phyloP scores from a whole-genome alignment of 2,329 filamentous ascomycete genomes.

The Hymenoscyphus scutula region DNA sequence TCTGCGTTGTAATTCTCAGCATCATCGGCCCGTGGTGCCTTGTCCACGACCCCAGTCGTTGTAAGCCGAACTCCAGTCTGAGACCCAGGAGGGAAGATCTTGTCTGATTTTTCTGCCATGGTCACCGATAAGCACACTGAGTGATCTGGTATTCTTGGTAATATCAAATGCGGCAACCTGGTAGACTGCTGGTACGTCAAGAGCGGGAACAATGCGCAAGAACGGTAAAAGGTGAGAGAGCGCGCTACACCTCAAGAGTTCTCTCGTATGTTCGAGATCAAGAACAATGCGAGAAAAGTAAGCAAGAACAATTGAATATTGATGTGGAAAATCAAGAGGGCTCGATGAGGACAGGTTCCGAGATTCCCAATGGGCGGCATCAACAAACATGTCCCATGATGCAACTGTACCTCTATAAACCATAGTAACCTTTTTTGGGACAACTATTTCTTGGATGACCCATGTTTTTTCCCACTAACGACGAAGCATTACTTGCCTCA shows the following conservation, averaged over 20 bases:
- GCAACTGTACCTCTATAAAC: slow-evolving; percentile 12
- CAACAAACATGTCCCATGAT: slow-evolving; percentile 31
- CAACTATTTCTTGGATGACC: slow-evolving; percentile 21
- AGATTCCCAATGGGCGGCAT: slow-evolving; percentile 9
- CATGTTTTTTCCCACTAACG: slow-evolving; percentile 19
- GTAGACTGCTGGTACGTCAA: slow-evolving; percentile 9
- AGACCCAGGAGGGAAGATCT: slow-evolving; percentile 20
- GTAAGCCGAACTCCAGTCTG: slow-evolving; percentile 16
- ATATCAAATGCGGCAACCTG: slow-evolving; percentile 6
- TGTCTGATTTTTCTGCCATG: slow-evolving; percentile 11
- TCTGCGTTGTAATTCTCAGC: slow-evolving; percentile 11
- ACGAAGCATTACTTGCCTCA: slow-evolving; percentile 7
- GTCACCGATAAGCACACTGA: slow-evolving; percentile 13
- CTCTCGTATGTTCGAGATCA: slow-evolving; percentile 15
- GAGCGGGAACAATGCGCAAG: slow-evolving; percentile 10
- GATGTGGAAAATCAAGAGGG: not conserved
- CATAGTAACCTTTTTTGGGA: slow-evolving; percentile 15
- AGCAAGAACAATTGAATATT: slow-evolving; percentile 11
- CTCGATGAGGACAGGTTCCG: not conserved
- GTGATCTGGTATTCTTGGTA: slow-evolving; percentile 5
- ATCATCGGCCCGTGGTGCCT: slow-evolving; percentile 10
- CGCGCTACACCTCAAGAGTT: not conserved
- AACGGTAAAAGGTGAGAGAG: slow-evolving; percentile 8
- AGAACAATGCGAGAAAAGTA: slow-evolving; percentile 14
- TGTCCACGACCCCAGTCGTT: slow-evolving; percentile 12